These are phyloP conservation scores for Sporobolomyces roseus DNA, from an alignment of 768 basidiomycete species.

Conservation along the genomic window DNA sequence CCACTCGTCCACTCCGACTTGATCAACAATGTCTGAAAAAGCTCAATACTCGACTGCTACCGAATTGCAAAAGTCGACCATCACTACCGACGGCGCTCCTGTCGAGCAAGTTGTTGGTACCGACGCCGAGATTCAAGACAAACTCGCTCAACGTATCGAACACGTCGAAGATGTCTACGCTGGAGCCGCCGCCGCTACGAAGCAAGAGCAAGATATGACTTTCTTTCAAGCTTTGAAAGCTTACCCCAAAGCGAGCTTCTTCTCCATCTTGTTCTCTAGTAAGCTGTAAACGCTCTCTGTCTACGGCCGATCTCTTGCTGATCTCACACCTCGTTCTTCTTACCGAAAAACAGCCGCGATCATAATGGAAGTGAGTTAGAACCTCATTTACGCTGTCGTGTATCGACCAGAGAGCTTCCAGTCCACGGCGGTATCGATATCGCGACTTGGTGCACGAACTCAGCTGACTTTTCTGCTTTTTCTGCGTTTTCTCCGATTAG, in stretches of 20 bases:
- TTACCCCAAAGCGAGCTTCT: not conserved
- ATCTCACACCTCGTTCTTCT: conserved; percentile 44
- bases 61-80: not conserved
- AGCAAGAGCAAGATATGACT: conserved; percentile 48
- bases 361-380: too few species aligned
- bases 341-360: too few species aligned
- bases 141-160: conserved; percentile 39
- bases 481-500: not conserved
- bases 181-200: conserved; percentile 46
- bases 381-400: too few species aligned
- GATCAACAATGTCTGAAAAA: too few species aligned
- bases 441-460: too few species aligned
- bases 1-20: not conserved
- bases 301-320: too few species aligned
- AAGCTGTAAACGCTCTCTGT: too few species aligned
- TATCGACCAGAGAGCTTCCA: too few species aligned
- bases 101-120: conserved; percentile 4
- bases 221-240: conserved; percentile 46
- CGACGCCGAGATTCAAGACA: conserved; percentile 28
- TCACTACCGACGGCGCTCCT: not conserved
- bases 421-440: too few species aligned
- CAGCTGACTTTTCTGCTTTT: too few species aligned
- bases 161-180: conserved; percentile 33
- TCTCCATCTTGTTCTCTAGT: too few species aligned
- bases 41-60: not conserved